Evolutionary conservation across 176 grass and related monocot genomes (phyloP), one percentile per base, ranked within the genome.

Genomic region (Phragmites australis): DNA sequence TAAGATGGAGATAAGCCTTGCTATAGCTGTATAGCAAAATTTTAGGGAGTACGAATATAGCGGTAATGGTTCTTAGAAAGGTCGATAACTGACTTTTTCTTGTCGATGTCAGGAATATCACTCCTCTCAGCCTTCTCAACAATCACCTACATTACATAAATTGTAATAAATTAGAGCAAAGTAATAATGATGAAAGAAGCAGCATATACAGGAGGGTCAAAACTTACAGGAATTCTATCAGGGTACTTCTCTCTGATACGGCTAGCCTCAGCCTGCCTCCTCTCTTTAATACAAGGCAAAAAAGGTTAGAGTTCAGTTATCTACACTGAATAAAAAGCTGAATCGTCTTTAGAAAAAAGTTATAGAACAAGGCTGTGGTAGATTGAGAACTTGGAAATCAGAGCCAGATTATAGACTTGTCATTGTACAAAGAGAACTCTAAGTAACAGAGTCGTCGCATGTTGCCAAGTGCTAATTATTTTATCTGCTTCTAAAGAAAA

Each of bases 61-160:
- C 8, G 0, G 50, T 37, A 25, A 72, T 25, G 46, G 3, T 47
- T n/a, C 3, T 3, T 40, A 62, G 47, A 68, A 59, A 70, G 16
- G 41, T 66, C 58, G 44, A n/a, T 32, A 72, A 90, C 91, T 74
- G 18, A 97, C 94, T 97, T 97, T 85, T 97, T 97, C 89, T 97
- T 97, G 77, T 97, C 94, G 19, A 97, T 92, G 51, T 97, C 89
- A 42, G 91, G 94, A 83, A 97, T 92, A 51, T 97, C 94, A 71
- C 94, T 97, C 74, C 77, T 92, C 74, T 91, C 89, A 82, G 91
- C 91, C 72, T 97, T 97, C 94, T 97, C 94, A 57, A 97, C 94
- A 75, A 97, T 97, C 61, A 97, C 94, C 91, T 97, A 68, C 54
- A 91, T 65, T 55, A 45, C n/a, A 72, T 29, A 64, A 22, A 82